These are phyloP conservation scores for Lolium rigidum DNA, from an alignment of 176 grass and related monocot genomes.

Conservation along the genomic window DNA sequence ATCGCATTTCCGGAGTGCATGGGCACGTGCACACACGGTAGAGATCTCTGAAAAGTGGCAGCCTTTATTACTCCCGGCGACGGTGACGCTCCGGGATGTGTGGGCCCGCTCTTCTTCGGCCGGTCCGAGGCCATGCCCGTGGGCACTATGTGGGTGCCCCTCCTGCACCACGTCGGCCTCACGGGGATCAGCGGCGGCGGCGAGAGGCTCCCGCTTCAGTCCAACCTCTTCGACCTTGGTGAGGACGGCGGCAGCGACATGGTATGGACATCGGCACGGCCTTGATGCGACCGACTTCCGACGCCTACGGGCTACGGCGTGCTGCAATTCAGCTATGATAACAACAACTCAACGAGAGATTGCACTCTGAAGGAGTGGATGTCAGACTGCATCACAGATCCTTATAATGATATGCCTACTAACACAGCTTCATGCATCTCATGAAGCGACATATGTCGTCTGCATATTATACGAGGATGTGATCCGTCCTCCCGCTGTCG, in stretches of 20 bases:
- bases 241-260: slow-evolving; percentile 75
- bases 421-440: too few relatives aligned
- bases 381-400: too few relatives aligned
- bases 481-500: too few relatives aligned
- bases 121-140: slow-evolving; percentile 70
- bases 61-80: not conserved
- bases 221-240: slow-evolving; percentile 64
- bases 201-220: slow-evolving; percentile 50
- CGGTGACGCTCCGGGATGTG: not conserved
- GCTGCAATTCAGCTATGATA: slow-evolving; percentile 24
- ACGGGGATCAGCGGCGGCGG: slow-evolving; percentile 73
- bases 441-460: too few relatives aligned
- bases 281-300: slow-evolving; percentile 56
- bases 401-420: too few relatives aligned
- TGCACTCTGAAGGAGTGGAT: too few relatives aligned
- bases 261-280: slow-evolving; percentile 97
- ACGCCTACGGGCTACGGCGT: slow-evolving; percentile 55
- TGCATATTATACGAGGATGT: too few relatives aligned
- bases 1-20: too few relatives aligned
- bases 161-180: slow-evolving; percentile 81
- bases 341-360: too few relatives aligned
- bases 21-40: too few relatives aligned
- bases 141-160: slow-evolving; percentile 90
- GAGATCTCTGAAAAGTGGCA: too few relatives aligned
- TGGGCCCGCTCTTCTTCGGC: slow-evolving; percentile 71